These are phyloP conservation scores for Dissophora ornata DNA, from an alignment of 192 early-diverging fungal species.

Conservation along the genomic window DNA sequence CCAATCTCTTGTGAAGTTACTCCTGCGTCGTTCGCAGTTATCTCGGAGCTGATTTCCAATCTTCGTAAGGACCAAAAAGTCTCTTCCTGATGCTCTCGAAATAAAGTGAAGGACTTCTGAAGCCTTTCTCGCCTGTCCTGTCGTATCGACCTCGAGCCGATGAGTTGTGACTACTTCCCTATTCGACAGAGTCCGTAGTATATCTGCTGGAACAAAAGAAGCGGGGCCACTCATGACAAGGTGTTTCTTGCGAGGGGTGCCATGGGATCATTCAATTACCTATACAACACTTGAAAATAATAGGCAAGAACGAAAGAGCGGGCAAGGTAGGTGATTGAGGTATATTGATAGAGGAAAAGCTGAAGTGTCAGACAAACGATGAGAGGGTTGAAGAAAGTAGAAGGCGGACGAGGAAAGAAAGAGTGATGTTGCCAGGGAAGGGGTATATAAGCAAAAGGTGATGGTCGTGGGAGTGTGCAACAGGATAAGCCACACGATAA, in stretches of 20 bases:
- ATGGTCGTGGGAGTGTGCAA: no score
- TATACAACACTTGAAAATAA: no score
- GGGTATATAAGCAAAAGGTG: no score
- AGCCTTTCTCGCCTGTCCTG: slow-evolving; percentile 10
- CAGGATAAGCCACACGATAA: no score
- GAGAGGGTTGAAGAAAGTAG: no score
- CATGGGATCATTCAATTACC: no score
- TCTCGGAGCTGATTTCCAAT: slow-evolving; percentile 19
- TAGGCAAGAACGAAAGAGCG: no score
- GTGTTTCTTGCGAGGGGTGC: slow-evolving; percentile 8
- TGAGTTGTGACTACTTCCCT: background rate
- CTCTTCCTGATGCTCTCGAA: slow-evolving; percentile 12
- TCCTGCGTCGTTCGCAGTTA: slow-evolving; percentile 13
- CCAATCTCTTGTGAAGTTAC: slow-evolving; percentile 9
- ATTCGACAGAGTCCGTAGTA: background rate
- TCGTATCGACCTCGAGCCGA: slow-evolving; percentile 12
- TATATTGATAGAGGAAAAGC: no score
- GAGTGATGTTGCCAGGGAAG: no score
- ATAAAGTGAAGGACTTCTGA: slow-evolving; percentile 11
- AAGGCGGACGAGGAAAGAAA: no score
- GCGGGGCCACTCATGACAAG: slow-evolving; percentile 5
- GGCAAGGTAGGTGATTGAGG: no score
- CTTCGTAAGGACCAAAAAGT: slow-evolving; percentile 20
- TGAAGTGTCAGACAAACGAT: no score
- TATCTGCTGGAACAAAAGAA: slow-evolving; percentile 18